Conservation (phyloP, 2,329 filamentous ascomycete species). For the Pestalotiopsis sp. region DNA sequence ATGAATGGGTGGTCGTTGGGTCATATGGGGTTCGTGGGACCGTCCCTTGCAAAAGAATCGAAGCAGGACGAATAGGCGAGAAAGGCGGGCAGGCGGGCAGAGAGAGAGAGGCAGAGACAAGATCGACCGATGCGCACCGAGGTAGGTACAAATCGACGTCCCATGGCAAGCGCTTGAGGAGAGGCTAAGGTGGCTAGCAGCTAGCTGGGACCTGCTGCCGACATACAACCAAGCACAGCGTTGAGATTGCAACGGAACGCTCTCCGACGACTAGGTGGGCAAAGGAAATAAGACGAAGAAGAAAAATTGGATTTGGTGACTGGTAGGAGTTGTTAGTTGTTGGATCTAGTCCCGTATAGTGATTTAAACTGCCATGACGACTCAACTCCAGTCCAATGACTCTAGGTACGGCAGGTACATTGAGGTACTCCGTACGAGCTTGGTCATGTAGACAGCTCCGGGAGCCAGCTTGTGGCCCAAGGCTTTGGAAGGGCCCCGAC, state of each 20-base stretch:
- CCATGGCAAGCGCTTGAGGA: too few relatives aligned
- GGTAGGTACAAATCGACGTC: neutral
- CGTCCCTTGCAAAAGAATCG: neutral
- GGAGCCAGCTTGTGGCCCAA: neutral
- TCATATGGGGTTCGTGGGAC: neutral
- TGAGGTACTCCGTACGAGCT: too few relatives aligned
- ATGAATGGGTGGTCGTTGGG: neutral
- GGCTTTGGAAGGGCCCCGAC: neutral
- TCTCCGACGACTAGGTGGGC: neutral
- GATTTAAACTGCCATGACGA: neutral
- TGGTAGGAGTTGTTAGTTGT: neutral
- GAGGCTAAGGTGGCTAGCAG: too few relatives aligned
- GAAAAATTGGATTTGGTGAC: neutral
- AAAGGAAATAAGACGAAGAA: neutral
- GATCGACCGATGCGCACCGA: neutral
- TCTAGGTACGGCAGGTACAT: too few relatives aligned
- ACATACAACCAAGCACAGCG: neutral
- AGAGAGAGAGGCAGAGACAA: neutral
- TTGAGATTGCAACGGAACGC: neutral
- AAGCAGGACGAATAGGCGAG: neutral
- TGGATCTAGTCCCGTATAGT: neutral
- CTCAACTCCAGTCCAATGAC: too few relatives aligned
- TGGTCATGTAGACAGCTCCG: neutral
- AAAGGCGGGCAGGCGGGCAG: neutral
- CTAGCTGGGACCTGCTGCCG: too few relatives aligned